Percentiles rank a stretch among this genome's conserved stretches.
phyloP scores from a whole-genome alignment of 1,139 yeast species.

The Candida tropicalis region DNA sequence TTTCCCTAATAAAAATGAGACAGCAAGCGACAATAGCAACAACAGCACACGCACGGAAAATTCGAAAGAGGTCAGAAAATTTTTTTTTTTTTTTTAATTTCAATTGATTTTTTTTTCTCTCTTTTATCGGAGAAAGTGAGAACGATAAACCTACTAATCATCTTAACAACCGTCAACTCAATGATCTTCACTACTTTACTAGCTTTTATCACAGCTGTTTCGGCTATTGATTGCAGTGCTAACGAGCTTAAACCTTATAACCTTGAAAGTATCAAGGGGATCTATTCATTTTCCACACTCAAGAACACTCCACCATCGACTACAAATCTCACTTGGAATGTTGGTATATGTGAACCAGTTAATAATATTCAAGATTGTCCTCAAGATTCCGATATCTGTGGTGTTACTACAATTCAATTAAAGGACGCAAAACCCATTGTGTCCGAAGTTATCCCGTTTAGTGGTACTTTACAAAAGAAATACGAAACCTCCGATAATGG shows the following conservation, averaged over 20 bases:
- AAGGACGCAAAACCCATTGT: constrained; percentile 45
- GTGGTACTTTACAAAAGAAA: constrained; percentile 38
- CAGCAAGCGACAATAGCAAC: not conserved
- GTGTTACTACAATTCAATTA: constrained; percentile 54
- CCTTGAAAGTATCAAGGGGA: constrained; percentile 52
- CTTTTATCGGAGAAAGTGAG: not conserved
- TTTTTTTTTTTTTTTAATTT: too few relatives aligned
- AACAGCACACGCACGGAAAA: not conserved
- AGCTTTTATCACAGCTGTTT: constrained; percentile 8
- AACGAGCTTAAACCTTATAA: constrained; percentile 42
- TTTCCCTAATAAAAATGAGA: not conserved
- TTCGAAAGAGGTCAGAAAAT: too few relatives aligned
- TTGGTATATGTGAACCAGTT: constrained; percentile 67
- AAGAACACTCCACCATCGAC: constrained; percentile 78
- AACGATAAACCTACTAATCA: too few relatives aligned
- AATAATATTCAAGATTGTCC: constrained; percentile 56
- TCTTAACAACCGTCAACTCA: too few relatives aligned
- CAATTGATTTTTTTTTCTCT: too few relatives aligned
- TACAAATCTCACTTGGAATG: constrained; percentile 63
- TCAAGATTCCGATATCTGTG: constrained; percentile 69
- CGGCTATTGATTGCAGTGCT: constrained; percentile 49
- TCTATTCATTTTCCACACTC: constrained; percentile 38
- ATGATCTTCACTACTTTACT: constrained; percentile 8
- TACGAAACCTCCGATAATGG: constrained; percentile 36
- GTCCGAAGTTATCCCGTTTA: constrained; percentile 58